Evolutionary conservation across 2,329 filamentous ascomycete genomes (phyloP).

Genomic region (Beauveria sp.): DNA sequence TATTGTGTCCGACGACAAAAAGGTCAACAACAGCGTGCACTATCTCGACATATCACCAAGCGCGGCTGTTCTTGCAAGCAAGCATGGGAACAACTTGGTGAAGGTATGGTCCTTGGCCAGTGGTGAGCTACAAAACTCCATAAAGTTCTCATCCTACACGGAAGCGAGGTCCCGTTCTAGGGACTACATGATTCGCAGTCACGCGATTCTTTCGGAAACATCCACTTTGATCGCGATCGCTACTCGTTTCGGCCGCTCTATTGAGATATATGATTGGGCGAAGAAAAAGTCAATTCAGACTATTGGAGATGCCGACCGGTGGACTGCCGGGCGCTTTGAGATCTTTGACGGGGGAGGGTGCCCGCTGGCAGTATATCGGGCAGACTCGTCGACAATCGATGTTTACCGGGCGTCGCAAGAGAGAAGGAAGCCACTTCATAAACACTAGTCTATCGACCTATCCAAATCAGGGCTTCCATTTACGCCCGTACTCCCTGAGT

Average conservation of each 20-base stretch:
- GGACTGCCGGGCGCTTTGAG: constrained; percentile 29
- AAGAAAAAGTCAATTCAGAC: constrained; percentile 31
- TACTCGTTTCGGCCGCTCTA: constrained; percentile 30
- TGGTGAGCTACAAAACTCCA: constrained; percentile 57
- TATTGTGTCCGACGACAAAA: constrained; percentile 20
- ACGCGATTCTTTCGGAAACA: constrained; percentile 33
- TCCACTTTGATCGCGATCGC: constrained; percentile 30
- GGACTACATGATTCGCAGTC: constrained; percentile 36
- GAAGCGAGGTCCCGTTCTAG: constrained; percentile 30
- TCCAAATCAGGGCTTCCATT: constrained; percentile 27
- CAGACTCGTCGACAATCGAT: constrained; percentile 24
- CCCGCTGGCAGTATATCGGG: constrained; percentile 28
- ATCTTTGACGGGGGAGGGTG: constrained; percentile 26
- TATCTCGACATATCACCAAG: constrained; percentile 29
- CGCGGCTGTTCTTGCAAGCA: constrained; percentile 27
- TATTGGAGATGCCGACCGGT: constrained; percentile 30
- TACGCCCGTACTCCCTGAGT: constrained; percentile 31
- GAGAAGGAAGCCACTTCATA: constrained; percentile 30
- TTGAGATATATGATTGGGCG: constrained; percentile 34
- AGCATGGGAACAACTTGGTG: constrained; percentile 59
- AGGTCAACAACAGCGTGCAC: constrained; percentile 25
- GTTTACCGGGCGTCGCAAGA: constrained; percentile 23
- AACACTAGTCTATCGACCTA: constrained; percentile 28
- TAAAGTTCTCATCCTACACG: constrained; percentile 33
- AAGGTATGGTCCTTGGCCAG: constrained; percentile 85